Percentiles rank a stretch among this genome's conserved stretches.
phyloP scores from a whole-genome alignment of 495 filamentous ascomycete species.

The Neurospora sp. region DNA sequence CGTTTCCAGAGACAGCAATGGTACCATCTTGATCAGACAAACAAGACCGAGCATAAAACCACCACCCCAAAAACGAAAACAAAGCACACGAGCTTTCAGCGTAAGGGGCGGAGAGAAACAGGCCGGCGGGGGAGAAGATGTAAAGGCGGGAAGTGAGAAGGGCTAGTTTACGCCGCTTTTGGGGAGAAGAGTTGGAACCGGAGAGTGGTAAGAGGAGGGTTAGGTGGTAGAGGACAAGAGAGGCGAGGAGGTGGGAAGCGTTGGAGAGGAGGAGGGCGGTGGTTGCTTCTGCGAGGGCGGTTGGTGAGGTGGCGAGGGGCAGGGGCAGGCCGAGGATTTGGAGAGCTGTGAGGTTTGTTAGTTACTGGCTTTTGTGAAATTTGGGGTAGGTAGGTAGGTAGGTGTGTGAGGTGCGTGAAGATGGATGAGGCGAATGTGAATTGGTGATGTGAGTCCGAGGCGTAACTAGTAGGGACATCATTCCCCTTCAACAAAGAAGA shows the following conservation, averaged over 20 bases:
- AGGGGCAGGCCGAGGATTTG: not conserved
- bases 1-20: slow-evolving; percentile 3
- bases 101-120: slow-evolving; percentile 86
- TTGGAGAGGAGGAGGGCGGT: slow-evolving; percentile 57
- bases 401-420: not conserved
- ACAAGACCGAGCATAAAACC: slow-evolving; percentile 55
- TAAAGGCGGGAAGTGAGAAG: slow-evolving; percentile 64
- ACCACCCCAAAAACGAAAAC: slow-evolving; percentile 62
- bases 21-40: slow-evolving; percentile 12
- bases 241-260: slow-evolving; percentile 63
- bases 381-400: not conserved
- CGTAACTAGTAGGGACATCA: not conserved
- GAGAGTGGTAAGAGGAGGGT: slow-evolving; percentile 32
- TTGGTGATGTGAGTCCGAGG: not conserved
- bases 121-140: slow-evolving; percentile 73
- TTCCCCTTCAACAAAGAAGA: not conserved
- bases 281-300: slow-evolving; percentile 21
- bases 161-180: slow-evolving; percentile 35
- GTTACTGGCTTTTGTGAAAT: not conserved
- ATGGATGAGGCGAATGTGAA: not conserved
- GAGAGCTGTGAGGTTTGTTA: not conserved
- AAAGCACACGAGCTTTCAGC: slow-evolving; percentile 72
- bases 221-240: slow-evolving; percentile 59
- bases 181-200: not conserved
- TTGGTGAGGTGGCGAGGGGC: not conserved